Evolutionary conservation across 225 moss, liverwort and hornwort genomes (phyloP).

Genomic region (Pseudoscleropodium purum): DNA sequence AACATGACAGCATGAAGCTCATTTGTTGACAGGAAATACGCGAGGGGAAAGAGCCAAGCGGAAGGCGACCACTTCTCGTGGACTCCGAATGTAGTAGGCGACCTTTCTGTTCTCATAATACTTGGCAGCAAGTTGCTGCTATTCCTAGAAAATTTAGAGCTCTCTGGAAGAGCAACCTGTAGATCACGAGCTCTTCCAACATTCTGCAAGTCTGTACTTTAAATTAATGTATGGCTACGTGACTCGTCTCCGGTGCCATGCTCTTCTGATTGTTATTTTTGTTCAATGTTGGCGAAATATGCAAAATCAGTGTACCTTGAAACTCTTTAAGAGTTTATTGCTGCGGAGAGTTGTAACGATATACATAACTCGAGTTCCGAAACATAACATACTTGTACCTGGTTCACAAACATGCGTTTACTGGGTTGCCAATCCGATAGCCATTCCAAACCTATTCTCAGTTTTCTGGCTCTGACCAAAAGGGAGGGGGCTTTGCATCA

Average conservation of each 20-base stretch:
- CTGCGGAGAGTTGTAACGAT: not conserved
- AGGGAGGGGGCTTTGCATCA: not conserved
- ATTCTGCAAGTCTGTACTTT: conserved; percentile 12
- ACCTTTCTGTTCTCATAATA: not conserved
- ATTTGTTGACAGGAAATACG: conserved; percentile 6
- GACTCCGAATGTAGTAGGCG: conserved; percentile 35
- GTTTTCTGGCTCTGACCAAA: not conserved
- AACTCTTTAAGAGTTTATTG: not conserved
- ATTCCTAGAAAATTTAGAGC: not conserved
- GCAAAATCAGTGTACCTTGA: not conserved
- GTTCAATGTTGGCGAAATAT: not conserved
- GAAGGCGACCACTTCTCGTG: conserved; percentile 40
- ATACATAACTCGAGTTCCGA: not conserved
- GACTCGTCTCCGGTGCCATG: not conserved
- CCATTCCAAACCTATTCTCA: not conserved
- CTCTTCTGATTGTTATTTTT: not conserved
- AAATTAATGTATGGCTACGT: not conserved
- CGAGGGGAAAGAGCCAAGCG: conserved; percentile 14
- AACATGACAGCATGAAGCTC: not conserved
- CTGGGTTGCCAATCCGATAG: not conserved
- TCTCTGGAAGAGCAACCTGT: conserved; percentile 10
- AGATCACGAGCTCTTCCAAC: conserved; percentile 12
- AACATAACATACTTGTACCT: not conserved
- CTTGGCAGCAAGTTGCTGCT: not conserved
- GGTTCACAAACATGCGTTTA: not conserved